A percentile compares a stretch with the other conserved stretches of the same genome.
Conservation (phyloP, 192 early-diverging fungal genomes). For the Backusella circina region DNA sequence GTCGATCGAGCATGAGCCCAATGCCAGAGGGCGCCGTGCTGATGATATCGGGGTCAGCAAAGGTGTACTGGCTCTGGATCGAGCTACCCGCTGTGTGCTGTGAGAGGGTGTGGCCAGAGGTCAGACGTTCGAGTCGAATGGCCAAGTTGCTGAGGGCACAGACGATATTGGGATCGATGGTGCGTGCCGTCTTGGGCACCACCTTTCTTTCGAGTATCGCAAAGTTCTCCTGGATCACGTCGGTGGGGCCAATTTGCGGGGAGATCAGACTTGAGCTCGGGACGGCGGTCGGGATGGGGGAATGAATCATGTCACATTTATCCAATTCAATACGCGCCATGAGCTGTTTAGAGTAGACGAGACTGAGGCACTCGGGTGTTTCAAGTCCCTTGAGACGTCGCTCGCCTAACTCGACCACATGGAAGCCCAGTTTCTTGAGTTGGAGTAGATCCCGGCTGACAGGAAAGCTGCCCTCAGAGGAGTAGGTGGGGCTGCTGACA, state of each 20-base stretch:
- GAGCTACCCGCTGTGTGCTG: not conserved
- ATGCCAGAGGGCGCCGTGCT: not conserved
- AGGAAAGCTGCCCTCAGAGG: not conserved
- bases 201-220: not conserved
- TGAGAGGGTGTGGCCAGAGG: conserved; percentile 18
- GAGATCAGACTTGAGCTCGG: not conserved
- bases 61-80: not conserved
- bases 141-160: conserved; percentile 22
- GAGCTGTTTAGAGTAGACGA: conserved; percentile 59
- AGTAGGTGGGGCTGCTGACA: not conserved
- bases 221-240: not conserved
- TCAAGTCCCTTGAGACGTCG: conserved; percentile 85
- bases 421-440: conserved; percentile 63
- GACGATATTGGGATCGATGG: conserved; percentile 20
- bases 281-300: not conserved
- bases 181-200: not conserved
- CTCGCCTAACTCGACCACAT: conserved; percentile 74
- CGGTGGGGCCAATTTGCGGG: not conserved
- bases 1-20: conserved; percentile 8
- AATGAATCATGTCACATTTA: conserved; percentile 36
- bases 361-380: conserved; percentile 76
- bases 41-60: not conserved
- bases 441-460: conserved; percentile 21
- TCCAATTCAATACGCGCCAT: conserved; percentile 38
- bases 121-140: conserved; percentile 22